Evolutionary conservation across 2,329 filamentous ascomycete genomes (phyloP), one percentile per base, ranked within the genome.

Genomic region (Alternaria sp.): DNA sequence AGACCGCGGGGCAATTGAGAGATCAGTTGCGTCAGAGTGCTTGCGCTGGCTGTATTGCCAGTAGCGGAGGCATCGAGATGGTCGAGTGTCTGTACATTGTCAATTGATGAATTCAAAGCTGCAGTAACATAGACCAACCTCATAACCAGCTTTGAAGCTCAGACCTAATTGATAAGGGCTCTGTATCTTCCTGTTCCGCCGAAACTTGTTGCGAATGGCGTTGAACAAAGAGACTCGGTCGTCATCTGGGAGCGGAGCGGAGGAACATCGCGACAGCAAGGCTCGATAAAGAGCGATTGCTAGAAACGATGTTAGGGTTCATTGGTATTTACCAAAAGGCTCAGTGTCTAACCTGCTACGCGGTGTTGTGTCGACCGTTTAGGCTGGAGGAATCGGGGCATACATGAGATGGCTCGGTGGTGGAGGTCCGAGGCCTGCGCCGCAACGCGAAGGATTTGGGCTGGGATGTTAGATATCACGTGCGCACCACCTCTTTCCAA

Each of bases 231-330:
- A 86, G 60, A 84, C 79, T 61, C 73, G 73, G 17, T 86, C 72
- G 50, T 87, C 81, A 73, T 82, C 71, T 2, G 87, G 84, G 2
- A 92, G 79, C 1, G 85, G 80, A 32, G 91, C 80, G 44, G 79
- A 81, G 28, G 81, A 77, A 62, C 84, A 88, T 79, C 88, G 85
- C 65, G 84, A 84, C 56, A 93, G 81, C 59, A 95, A 86, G 36
- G 90, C 88, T 66, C 90, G 86, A 81, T 90, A 94, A 52, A 95
- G 87, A 54, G 91, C 90, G 66, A 92, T 85, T 74, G 88, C 89
- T 90, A 59, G 6, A 1, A 5, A 43, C 11, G 32, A 17, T 23
- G 63, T 65, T 40, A 62, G 59, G n/a, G 25, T 12, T 32, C 5
- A 69, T 60, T 52, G 11, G 6, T 44, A n/a, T 15, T 21, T 28